Evolutionary conservation across 129 eudicot species (phyloP), one percentile per base, ranked within the genome.

Genomic region (Centella asiatica): DNA sequence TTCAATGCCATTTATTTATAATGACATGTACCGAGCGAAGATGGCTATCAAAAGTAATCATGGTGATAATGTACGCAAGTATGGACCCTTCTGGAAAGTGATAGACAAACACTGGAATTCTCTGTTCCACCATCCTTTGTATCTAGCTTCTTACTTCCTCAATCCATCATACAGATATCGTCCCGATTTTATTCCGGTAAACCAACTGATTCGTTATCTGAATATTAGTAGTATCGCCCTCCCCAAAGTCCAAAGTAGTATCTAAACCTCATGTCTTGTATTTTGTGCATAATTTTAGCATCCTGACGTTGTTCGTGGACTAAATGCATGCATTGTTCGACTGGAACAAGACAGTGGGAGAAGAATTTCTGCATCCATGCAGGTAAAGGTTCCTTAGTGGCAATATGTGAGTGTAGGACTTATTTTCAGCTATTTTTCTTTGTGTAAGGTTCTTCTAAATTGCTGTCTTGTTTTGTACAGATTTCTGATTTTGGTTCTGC

Each of bases 91-190:
- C 44, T 90, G 97, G 94, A 83, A 84, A 72, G 79, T 90, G 57
- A 86, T 86, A 54, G 95, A 90, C 77, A 72, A 69, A 72, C 84
- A 81, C 54, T 88, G 88, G 89, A 84, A 58, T 75, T 72, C 84
- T 14, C 36, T 83, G 40, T 77, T 70, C 57, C 84, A 66, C 78
- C 95, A 83, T 72, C 95, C 97, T 19, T 78, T 90, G 31, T 90
- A 84, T 86, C 77, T 90, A 71, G 95, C 97, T 72, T 92, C 97
- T 29, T 89, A 89, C 82, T 85, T 76, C 78, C 76, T 89, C 36
- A 89, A 89, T 80, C 97, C 97, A 32, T 76, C 95, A 0, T 86
- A 83, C 77, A 84, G 90, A 71, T 90, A 90, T 75, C 93, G 86
- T 60, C 81, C 89, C 31, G 97, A 90, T 74, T 90, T 83, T 75